Base-by-base conservation (phyloP, 305 asterid species). In the Solanum hybrid region DNA sequence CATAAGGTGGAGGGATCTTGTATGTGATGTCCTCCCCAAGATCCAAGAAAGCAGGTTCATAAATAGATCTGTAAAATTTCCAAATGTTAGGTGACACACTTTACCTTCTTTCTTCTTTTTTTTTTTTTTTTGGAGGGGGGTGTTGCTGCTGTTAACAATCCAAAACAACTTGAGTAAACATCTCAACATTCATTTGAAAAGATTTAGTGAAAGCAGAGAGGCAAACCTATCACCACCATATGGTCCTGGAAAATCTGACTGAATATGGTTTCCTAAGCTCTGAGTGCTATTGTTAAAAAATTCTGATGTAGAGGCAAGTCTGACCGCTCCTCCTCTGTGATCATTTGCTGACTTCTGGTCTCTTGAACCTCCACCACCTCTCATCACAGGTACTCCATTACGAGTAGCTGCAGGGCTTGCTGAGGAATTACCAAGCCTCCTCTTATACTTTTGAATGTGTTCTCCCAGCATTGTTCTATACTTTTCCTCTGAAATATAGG, bases 391-490 rank as follows among this genome's bases (percentile, higher is more conserved):
- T 20, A 93, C 90, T 90, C 94, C 98, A 45, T 92, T 90, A 91
- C 94, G 95, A 33, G 94, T 77, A 2, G 94, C 88, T 76, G 95
- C 93, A 82, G 94, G 93, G 90, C 91, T 93, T 92, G 95, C 95
- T 38, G 97, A 92, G 51, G 96, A 90, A 89, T 93, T 94, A 90
- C 93, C 94, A 39, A 39, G 87, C 94, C 98, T 94, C 96, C 98
- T 94, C 92, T 95, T 98, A 82, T 96, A 98, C 93, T 95, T 97
- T 89, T 94, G 97, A 81, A 98, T 90, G 90, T 98, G 99, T 92
- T 98, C 99, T 82, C 98, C 99, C 87, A 97, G 98, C 98, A 98
- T 98, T 87, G 97, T 93, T 90, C 99, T 92, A 90, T 98, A 98
- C 77, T 92, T 92, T 91, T 97, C 98, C 94, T 98, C 99, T 5